Evolutionary conservation across 2,329 filamentous ascomycete species (phyloP).

Genomic region (Colletotrichum tropicicola): DNA sequence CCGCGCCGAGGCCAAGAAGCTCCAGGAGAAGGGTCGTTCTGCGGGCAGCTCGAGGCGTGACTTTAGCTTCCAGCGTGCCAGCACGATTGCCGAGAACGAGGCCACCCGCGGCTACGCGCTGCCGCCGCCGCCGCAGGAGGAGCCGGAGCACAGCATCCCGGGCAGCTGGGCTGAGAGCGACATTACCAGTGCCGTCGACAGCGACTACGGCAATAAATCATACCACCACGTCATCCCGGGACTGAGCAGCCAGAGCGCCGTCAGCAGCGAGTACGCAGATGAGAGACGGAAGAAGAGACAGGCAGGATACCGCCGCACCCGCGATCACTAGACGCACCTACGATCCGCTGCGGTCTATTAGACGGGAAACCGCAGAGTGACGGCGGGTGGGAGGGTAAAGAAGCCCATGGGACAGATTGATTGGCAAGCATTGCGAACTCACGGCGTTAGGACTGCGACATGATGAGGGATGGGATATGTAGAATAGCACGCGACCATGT

Average conservation of each 20-base stretch:
- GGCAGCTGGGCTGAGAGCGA: conserved; percentile 51
- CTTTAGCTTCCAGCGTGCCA: conserved; percentile 62
- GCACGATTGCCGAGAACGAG: conserved; percentile 39
- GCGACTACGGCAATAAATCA: conserved; percentile 65
- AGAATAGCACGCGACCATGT: conserved; percentile 22
- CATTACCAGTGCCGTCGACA: conserved; percentile 42
- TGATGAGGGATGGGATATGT: conserved; percentile 7
- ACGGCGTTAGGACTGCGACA: conserved; percentile 16
- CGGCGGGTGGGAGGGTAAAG: background rate
- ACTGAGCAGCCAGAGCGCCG: conserved; percentile 44
- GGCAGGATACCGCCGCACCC: conserved; percentile 37
- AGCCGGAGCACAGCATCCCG: conserved; percentile 38
- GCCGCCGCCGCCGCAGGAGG: conserved; percentile 31
- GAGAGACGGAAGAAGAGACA: conserved; percentile 53
- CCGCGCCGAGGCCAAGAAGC: conserved; percentile 62
- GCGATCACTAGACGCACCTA: conserved; percentile 23
- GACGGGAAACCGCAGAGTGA: background rate
- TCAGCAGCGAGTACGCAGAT: conserved; percentile 49
- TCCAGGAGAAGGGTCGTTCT: conserved; percentile 62
- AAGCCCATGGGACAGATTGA: background rate
- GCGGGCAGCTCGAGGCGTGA: conserved; percentile 49
- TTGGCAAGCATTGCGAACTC: conserved; percentile 8
- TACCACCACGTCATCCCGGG: conserved; percentile 66
- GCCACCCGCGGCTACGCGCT: conserved; percentile 34
- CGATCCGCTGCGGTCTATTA: background rate